Percentiles rank a stretch among this genome's conserved stretches.
Evolutionary conservation across 768 basidiomycete species (phyloP).

Genomic region (Trametes meyenii): DNA sequence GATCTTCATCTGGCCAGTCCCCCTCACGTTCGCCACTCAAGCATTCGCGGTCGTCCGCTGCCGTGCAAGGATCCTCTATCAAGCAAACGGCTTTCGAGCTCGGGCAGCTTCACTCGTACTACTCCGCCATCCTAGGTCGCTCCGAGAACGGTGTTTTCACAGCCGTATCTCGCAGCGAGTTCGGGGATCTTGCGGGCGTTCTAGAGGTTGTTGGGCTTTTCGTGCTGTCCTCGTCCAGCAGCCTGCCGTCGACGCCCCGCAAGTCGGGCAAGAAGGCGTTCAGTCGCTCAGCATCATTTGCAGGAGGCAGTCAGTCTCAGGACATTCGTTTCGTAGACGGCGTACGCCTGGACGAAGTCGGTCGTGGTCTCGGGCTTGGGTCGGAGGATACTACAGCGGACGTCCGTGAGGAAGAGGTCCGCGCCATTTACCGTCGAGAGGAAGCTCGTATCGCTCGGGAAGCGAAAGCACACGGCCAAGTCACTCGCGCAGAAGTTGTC

Average conservation of each 20-base stretch:
- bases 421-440: constrained; percentile 58
- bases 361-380: constrained; percentile 66
- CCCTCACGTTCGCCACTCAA: constrained; percentile 52
- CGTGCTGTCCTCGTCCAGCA: constrained; percentile 40
- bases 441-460: constrained; percentile 48
- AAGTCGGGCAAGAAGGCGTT: constrained; percentile 56
- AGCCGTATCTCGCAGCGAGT: constrained; percentile 75
- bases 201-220: constrained; percentile 76
- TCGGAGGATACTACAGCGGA: constrained; percentile 36
- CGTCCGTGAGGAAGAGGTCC: constrained; percentile 52
- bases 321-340: constrained; percentile 64
- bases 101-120: constrained; percentile 65
- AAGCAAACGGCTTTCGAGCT: constrained; percentile 52
- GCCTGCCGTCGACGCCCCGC: constrained; percentile 40
- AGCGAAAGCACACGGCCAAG: constrained; percentile 35
- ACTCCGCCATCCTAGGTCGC: constrained; percentile 58
- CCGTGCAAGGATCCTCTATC: constrained; percentile 25
- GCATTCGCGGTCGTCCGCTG: constrained; percentile 45
- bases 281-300: constrained; percentile 62
- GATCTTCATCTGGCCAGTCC: constrained; percentile 36
- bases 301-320: constrained; percentile 31
- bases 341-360: constrained; percentile 66
- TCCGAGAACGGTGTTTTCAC: constrained; percentile 57
- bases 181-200: constrained; percentile 68
- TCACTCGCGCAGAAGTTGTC: constrained; percentile 19